Percentiles rank a stretch among this genome's conserved stretches.
These are phyloP conservation scores for Puya raimondii DNA, from an alignment of 176 grass and related monocot genomes.

Conservation along the genomic window DNA sequence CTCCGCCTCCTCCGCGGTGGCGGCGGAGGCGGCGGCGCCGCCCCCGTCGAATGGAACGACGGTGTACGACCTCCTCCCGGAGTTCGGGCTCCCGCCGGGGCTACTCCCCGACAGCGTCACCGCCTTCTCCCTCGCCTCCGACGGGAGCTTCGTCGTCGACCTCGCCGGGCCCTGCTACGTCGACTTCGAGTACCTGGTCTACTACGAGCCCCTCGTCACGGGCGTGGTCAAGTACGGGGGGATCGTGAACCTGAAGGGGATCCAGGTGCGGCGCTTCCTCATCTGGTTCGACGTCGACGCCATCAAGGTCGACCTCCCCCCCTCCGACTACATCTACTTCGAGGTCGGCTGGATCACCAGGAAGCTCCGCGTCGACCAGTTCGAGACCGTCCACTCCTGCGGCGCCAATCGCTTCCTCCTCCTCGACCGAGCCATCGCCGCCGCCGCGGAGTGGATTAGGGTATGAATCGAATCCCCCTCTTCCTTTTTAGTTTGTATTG, in stretches of 20 bases:
- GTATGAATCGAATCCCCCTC: not conserved
- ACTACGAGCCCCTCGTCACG: conserved; percentile 14
- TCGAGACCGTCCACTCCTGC: conserved; percentile 22
- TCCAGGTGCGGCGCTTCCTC: conserved; percentile 25
- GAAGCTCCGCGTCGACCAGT: conserved; percentile 18
- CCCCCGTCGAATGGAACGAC: conserved; percentile 18
- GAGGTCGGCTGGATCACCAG: conserved; percentile 23
- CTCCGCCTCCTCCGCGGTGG: not conserved
- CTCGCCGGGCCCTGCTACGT: conserved; percentile 24
- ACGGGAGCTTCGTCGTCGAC: conserved; percentile 20
- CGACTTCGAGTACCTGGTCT: conserved; percentile 28
- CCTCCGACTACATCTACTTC: conserved; percentile 24
- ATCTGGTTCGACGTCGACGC: conserved; percentile 21
- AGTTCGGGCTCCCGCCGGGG: conserved; percentile 24
- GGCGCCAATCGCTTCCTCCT: not conserved
- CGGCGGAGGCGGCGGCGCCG: not conserved
- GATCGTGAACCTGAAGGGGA: conserved; percentile 18
- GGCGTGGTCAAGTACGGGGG: conserved; percentile 21
- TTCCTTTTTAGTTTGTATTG: not conserved
- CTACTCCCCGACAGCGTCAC: conserved; percentile 25
- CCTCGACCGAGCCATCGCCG: not conserved
- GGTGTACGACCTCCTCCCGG: conserved; percentile 16
- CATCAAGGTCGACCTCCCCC: conserved; percentile 33
- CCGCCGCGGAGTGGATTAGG: not conserved
- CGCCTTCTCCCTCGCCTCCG: conserved; percentile 15